Base-by-base conservation (phyloP, 805 yeast genomes). In the Candida schatavii region DNA sequence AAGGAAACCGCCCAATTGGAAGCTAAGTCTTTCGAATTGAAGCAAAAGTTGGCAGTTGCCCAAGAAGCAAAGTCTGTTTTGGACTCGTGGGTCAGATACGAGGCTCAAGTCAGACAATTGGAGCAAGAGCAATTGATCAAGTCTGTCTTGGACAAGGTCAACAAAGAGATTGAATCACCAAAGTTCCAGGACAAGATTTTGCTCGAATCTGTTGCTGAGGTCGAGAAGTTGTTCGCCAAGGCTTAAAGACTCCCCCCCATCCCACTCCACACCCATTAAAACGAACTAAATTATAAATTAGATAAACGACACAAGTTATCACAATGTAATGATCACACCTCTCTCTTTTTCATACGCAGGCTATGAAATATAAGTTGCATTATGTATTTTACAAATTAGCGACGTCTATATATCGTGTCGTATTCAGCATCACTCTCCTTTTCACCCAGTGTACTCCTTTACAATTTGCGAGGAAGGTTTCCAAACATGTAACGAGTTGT, bases 71-170 rank as follows among this genome's bases (percentile, higher is more conserved):
- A 86, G 76, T 74, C 93, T 44, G 96, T 91, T 47, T 81, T 93
- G 64, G 99, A 93, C 74, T 88, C 98, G 13, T 93, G 99, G 99
- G 97, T 90, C 58, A 88, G 98, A 81, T 87, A 86, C 72, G 99
- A 93, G 78, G 85, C 88, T 55, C 89, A 88, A 66, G 93, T 90
- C 55, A 91, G 97, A 77, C 96, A 88, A 77, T 73, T 81, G 63
- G 96, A 93, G 78, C 99, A 93, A 78, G 79, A 83, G 70, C 96
- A 88, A 70, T 82, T 93, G 59, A 81, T 95, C 54, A 73, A 85
- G 62, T 61, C 89, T 45, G 96, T 93, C 51, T 86, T 89, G 64
- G 74, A 89, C 42, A 89, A 88, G 76, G 93, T 91, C 59, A 81
- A 87, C 77, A 72, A 83, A 68, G 93, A 88, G 72, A 70, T 93